A percentile compares a stretch with the other conserved stretches of the same genome.
Evolutionary conservation across 2,329 filamentous ascomycete species (phyloP).

Genomic region (Thielaviopsis populi): DNA sequence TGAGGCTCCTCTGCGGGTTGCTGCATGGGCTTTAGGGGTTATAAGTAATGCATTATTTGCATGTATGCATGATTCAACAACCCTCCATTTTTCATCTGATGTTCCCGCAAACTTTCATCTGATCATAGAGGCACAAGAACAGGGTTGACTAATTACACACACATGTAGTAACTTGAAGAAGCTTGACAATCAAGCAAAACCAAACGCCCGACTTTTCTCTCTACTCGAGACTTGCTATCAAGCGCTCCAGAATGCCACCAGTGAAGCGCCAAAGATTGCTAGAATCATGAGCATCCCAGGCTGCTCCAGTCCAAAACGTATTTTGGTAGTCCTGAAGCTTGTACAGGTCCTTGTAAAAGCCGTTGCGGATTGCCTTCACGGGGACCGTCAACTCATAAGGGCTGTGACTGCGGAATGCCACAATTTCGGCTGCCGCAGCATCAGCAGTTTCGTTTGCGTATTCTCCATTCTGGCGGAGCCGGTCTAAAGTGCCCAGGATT

Average conservation of each 20-base stretch:
- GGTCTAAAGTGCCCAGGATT: slow-evolving; percentile 13
- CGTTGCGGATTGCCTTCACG: slow-evolving; percentile 21
- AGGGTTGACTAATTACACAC: too few relatives aligned
- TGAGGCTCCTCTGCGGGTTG: neutral
- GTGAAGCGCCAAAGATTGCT: slow-evolving; percentile 21
- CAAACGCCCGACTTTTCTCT: neutral
- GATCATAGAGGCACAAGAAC: too few relatives aligned
- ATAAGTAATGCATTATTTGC: too few relatives aligned
- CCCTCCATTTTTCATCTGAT: too few relatives aligned
- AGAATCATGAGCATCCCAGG: slow-evolving; percentile 18
- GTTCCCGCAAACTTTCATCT: too few relatives aligned
- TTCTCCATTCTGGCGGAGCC: slow-evolving; percentile 12
- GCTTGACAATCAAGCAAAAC: neutral
- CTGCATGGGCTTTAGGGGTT: neutral
- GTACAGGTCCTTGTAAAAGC: slow-evolving; percentile 25
- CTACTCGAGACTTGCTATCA: neutral
- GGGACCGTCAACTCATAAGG: slow-evolving; percentile 22
- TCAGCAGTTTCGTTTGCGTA: slow-evolving; percentile 2
- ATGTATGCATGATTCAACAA: too few relatives aligned
- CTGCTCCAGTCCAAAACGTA: slow-evolving; percentile 27
- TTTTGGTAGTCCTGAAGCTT: slow-evolving; percentile 24
- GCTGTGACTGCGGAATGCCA: slow-evolving; percentile 23
- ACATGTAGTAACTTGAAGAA: too few relatives aligned
- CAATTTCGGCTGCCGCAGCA: slow-evolving; percentile 19
- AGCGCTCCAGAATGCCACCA: slow-evolving; percentile 14